Conservation (phyloP, 371 early-diverging fungal species). For the Actinomortierella wolfii region DNA sequence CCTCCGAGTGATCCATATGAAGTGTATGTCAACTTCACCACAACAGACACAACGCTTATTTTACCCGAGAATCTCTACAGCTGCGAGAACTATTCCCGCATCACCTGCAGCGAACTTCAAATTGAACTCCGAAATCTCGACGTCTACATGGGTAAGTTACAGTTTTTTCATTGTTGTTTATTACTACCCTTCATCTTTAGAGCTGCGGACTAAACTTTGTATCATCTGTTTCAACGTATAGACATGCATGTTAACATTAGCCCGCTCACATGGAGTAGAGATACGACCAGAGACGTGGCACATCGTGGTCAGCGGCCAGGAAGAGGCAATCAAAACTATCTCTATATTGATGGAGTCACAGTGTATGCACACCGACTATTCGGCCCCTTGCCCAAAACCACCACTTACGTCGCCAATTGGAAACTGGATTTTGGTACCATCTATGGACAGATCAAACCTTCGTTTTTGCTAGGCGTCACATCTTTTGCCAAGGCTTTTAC, state of each 20-base stretch:
- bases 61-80: slow-evolving; percentile 80
- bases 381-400: slow-evolving; percentile 74
- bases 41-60: slow-evolving; percentile 62
- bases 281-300: slow-evolving; percentile 32
- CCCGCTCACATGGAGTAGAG: slow-evolving; percentile 67
- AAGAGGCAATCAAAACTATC: slow-evolving; percentile 49
- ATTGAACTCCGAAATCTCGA: slow-evolving; percentile 70
- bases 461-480: slow-evolving; percentile 61
- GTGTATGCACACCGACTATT: slow-evolving; percentile 75
- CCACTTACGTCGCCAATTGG: slow-evolving; percentile 79
- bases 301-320: slow-evolving; percentile 2
- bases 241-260: slow-evolving; percentile 68
- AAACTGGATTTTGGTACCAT: slow-evolving; percentile 70
- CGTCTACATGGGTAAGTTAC: slow-evolving; percentile 63
- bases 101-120: slow-evolving; percentile 69
- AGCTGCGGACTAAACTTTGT: background rate
- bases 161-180: too few relatives aligned
- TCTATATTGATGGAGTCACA: slow-evolving; percentile 67
- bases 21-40: slow-evolving; percentile 57
- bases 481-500: slow-evolving; percentile 68
- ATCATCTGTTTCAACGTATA: slow-evolving; percentile 17
- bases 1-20: slow-evolving; percentile 68
- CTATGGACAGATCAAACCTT: slow-evolving; percentile 72
- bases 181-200: too few relatives aligned
- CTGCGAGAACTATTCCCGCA: slow-evolving; percentile 57